A percentile compares a stretch with the other conserved stretches of the same genome.
phyloP scores from a whole-genome alignment of 495 filamentous ascomycete species.

The Geoglossum glabrum region DNA sequence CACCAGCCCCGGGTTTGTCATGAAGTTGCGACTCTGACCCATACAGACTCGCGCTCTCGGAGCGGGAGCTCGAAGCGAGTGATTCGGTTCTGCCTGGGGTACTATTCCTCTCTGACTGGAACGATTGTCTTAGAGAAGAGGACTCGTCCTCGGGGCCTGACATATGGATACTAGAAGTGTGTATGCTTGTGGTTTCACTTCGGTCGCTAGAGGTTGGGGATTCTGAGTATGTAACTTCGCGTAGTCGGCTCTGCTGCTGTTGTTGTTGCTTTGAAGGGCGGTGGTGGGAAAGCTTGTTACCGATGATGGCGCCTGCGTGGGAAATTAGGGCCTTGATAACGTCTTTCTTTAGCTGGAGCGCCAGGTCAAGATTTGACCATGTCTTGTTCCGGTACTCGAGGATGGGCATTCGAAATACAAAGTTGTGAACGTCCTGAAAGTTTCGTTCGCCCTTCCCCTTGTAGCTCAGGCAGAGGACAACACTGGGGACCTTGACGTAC shows the following conservation, averaged over 20 bases:
- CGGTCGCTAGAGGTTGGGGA: conserved; percentile 24
- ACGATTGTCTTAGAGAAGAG: conserved; percentile 4
- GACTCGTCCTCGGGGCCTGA: conserved; percentile 7
- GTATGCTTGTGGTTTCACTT: conserved; percentile 12
- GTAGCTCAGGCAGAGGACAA: conserved; percentile 89
- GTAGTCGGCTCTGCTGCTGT: conserved; percentile 44
- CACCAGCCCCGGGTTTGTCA: background rate
- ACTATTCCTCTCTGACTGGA: background rate
- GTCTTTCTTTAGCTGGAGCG: conserved; percentile 76
- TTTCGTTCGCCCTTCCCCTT: conserved; percentile 93
- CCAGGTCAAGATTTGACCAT: conserved; percentile 94
- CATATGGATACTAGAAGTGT: background rate
- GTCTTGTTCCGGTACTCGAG: conserved; percentile 97
- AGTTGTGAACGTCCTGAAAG: conserved; percentile 86
- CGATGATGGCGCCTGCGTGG: conserved; percentile 87
- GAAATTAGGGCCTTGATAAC: conserved; percentile 87
- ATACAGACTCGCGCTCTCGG: background rate
- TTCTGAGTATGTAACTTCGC: conserved; percentile 45
- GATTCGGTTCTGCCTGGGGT: background rate
- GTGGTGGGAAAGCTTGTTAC: conserved; percentile 88
- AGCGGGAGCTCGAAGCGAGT: background rate
- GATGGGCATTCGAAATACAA: conserved; percentile 86
- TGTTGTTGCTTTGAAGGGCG: conserved; percentile 27
- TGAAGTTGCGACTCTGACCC: background rate
- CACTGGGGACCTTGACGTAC: conserved; percentile 83